Conservation (phyloP, 202 grass and related monocot genomes). For the Dendrocalamus latiflorus region DNA sequence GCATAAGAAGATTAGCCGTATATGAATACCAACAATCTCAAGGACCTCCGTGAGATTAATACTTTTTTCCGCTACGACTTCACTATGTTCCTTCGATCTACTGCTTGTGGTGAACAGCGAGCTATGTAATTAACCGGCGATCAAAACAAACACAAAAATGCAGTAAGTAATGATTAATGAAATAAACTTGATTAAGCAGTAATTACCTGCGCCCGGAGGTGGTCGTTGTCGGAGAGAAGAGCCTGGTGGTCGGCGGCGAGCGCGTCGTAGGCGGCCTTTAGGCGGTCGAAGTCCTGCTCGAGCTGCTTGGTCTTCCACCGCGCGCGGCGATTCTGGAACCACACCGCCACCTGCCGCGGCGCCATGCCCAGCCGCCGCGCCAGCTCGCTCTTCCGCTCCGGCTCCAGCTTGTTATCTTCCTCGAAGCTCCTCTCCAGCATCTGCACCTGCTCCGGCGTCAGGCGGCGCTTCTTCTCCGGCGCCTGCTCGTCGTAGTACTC, state of each 20-base stretch:
- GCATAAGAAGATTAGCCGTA: neutral
- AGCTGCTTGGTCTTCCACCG: conserved; percentile 94
- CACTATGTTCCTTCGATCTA: neutral
- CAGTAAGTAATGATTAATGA: neutral
- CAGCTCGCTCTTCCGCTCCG: conserved; percentile 81
- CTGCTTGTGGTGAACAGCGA: neutral
- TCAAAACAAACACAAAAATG: neutral
- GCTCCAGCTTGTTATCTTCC: conserved; percentile 93
- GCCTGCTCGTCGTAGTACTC: conserved; percentile 97
- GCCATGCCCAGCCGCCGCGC: conserved; percentile 68
- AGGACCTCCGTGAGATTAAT: neutral
- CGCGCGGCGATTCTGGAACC: conserved; percentile 94
- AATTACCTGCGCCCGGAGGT: conserved; percentile 51
- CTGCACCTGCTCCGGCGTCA: conserved; percentile 78
- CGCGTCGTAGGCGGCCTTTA: conserved; percentile 59
- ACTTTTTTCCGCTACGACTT: neutral
- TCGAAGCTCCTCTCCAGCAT: conserved; percentile 80
- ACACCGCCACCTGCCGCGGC: conserved; percentile 79
- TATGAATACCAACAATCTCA: neutral
- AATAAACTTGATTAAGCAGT: neutral
- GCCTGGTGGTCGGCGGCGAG: conserved; percentile 54
- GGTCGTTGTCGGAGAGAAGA: conserved; percentile 63
- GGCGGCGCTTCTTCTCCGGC: conserved; percentile 86
- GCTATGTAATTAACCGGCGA: neutral
- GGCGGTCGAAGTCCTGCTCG: conserved; percentile 67